Evolutionary conservation across 192 early-diverging fungal genomes (phyloP).

Genomic region (Spinellus fusiger): DNA sequence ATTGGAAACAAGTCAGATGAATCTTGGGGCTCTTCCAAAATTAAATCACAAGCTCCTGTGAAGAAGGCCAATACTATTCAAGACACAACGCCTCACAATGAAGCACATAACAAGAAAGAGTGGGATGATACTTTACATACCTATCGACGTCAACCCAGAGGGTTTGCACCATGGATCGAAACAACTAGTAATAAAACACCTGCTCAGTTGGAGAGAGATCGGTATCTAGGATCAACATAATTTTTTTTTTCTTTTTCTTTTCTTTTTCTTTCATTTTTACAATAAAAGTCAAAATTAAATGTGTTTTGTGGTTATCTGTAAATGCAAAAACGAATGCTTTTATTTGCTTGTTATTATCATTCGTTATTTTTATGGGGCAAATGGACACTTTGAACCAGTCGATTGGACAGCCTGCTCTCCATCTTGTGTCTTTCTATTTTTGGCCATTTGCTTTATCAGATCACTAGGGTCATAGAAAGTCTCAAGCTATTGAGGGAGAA

Average conservation of each 20-base stretch:
- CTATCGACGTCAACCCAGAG: neutral
- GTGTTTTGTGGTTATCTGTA: neutral
- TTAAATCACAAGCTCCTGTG: too few relatives aligned
- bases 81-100: too few relatives aligned
- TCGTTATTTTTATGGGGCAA: neutral
- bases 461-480: conserved; percentile 30
- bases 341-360: neutral
- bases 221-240: neutral
- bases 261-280: neutral
- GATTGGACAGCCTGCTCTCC: conserved; percentile 12
- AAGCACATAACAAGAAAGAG: neutral
- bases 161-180: neutral
- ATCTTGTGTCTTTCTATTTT: conserved; percentile 24
- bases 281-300: neutral
- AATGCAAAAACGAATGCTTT: neutral
- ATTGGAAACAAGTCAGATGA: too few relatives aligned
- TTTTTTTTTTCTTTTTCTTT: neutral
- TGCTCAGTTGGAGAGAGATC: neutral
- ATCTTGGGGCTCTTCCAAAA: too few relatives aligned
- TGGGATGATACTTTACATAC: neutral
- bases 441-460: conserved; percentile 31
- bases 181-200: neutral
- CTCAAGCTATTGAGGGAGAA: conserved; percentile 15
- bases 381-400: conserved; percentile 24
- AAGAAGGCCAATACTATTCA: too few relatives aligned